These are phyloP conservation scores for Podila clonocystis DNA, from an alignment of 192 early-diverging fungal genomes.

Conservation along the genomic window DNA sequence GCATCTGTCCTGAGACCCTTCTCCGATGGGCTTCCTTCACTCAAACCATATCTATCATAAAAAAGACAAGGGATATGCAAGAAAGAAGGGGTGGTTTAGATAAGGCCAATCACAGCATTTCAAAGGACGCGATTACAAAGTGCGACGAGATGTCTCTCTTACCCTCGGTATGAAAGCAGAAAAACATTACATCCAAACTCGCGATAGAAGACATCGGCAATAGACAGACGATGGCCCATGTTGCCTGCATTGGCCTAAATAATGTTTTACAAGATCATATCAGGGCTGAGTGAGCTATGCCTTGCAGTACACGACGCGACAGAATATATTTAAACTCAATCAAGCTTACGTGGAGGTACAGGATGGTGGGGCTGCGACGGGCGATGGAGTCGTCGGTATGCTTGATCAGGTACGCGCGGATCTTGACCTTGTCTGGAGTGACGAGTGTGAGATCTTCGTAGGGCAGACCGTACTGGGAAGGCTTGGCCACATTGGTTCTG, in stretches of 20 bases:
- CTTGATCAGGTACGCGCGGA: conserved; percentile 84
- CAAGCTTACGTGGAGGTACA: conserved; percentile 83
- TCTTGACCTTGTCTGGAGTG: conserved; percentile 83
- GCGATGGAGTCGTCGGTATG: conserved; percentile 63
- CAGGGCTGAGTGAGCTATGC: background rate
- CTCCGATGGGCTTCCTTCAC: conserved; percentile 88
- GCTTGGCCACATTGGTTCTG: conserved; percentile 65
- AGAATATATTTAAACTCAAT: background rate
- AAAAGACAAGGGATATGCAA: background rate
- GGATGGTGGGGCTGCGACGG: conserved; percentile 72
- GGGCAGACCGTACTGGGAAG: conserved; percentile 74
- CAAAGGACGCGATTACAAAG: too few relatives aligned
- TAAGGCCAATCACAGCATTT: too few relatives aligned
- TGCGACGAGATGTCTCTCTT: conserved; percentile 12
- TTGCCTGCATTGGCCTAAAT: conserved; percentile 95
- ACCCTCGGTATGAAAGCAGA: conserved; percentile 98
- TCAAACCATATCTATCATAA: conserved; percentile 78
- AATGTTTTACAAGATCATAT: conserved; percentile 1
- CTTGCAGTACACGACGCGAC: background rate
- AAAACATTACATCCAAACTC: conserved; percentile 85
- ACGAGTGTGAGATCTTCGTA: conserved; percentile 71
- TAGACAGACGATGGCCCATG: conserved; percentile 96
- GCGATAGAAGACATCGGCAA: conserved; percentile 79
- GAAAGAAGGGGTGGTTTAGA: background rate
- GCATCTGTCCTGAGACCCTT: conserved; percentile 90